Evolutionary conservation across 129 eudicot species (phyloP).

Genomic region (Artemisia annua): DNA sequence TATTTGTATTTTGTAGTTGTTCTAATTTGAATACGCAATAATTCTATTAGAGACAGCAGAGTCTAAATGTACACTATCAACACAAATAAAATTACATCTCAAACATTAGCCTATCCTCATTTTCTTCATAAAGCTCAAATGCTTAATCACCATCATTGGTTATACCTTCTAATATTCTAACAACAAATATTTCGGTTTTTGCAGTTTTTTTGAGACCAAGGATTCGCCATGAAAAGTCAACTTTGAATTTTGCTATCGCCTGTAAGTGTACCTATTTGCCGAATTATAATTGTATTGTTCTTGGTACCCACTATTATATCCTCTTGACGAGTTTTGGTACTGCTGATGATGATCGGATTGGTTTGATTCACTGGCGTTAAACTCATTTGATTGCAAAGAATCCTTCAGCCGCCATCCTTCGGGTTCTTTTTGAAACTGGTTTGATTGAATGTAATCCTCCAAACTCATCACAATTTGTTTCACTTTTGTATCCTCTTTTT

Average conservation of each 20-base stretch:
- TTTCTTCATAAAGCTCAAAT: too few species aligned
- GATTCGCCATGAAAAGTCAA: neutral
- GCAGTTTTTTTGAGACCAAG: neutral
- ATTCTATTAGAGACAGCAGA: too few species aligned
- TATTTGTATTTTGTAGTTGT: too few species aligned
- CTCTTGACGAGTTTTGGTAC: constrained; percentile 30
- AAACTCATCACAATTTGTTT: constrained; percentile 37
- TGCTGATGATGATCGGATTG: constrained; percentile 24
- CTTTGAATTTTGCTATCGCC: constrained; percentile 13
- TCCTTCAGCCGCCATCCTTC: constrained; percentile 60
- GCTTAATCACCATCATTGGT: neutral
- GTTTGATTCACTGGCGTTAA: constrained; percentile 33
- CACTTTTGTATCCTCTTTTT: constrained; percentile 38
- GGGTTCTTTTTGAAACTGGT: constrained; percentile 58
- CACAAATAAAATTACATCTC: neutral
- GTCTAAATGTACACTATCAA: neutral
- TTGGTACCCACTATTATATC: constrained; percentile 13
- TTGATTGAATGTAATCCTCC: constrained; percentile 55
- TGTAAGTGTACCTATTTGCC: constrained; percentile 25
- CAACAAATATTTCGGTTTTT: neutral
- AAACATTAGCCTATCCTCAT: too few species aligned
- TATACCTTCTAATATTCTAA: neutral
- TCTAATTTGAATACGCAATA: too few species aligned
- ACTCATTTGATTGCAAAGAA: constrained; percentile 37
- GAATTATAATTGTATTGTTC: constrained; percentile 33